Evolutionary conservation across 805 yeast genomes (phyloP), one percentile per base, ranked within the genome.

Genomic region (Starmerella vaccinii): DNA sequence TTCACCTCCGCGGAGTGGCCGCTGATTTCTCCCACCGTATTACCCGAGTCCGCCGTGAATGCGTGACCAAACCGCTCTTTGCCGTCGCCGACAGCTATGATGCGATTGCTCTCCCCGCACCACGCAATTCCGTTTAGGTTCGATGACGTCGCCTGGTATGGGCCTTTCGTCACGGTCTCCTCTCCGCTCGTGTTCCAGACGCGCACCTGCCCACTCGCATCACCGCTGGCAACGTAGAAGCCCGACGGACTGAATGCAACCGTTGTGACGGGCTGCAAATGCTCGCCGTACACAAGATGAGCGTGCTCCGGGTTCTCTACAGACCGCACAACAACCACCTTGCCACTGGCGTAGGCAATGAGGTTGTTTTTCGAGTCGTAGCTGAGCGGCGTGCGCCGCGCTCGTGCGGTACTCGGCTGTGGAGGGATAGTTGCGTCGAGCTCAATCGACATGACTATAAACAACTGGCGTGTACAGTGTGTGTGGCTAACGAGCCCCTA

Each of bases 21-120:
- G 45, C 88, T 80, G 60, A 90, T 82, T 63, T 92, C 97, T 49
- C 98, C 99, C 40, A 92, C 80, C n/a, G 96, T 79, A 67, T 92
- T 92, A 54, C 98, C 98, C 1, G 95, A 77, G 63, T 92, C 99
- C 76, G 83, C 84, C 7, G 95, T 79, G 65, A 90, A 86, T 56
- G 94, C 88, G 59, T 84, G 95, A 6, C 97, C 98, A 63, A 78
- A 89, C 54, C 84, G 76, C 59, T 88, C 96, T 58, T 82, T 82
- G 46, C 97, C 98, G 59, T 84, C 82, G 49, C 98, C 98, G 10
- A 89, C 97, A 1, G 95, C 95, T 62, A 92, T 85, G 47, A 92
- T 70, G 58, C 98, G 76, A 53, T 80, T 72, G 43, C 81, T 78
- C 62, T 90, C 98, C 24, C 82, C 81, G 65, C 92, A 97, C 97